Conservation (phyloP, 2,329 filamentous ascomycete species). For the Talaromyces sp. region DNA sequence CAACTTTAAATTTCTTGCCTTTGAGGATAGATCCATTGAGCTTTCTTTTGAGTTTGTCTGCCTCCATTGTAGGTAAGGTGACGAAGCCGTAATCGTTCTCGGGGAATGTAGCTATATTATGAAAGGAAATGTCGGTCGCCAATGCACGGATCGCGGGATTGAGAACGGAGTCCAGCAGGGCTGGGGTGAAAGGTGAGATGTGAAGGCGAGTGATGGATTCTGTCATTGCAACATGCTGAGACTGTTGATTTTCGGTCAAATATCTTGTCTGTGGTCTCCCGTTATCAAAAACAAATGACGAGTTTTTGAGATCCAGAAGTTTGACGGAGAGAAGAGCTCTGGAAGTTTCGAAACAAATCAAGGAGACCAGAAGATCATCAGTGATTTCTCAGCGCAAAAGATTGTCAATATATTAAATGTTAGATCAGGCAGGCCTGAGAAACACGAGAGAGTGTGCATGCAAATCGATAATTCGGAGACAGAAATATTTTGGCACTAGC, state of each 20-base stretch:
- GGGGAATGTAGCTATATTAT: conserved; percentile 79
- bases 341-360: too few species aligned
- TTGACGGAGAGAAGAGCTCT: background rate
- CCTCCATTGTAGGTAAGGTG: conserved; percentile 74
- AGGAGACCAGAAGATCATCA: too few species aligned
- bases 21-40: conserved; percentile 81
- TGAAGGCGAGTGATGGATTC: conserved; percentile 60
- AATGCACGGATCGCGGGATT: conserved; percentile 61
- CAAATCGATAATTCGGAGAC: background rate
- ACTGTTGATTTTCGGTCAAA: background rate
- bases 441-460: background rate
- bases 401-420: background rate
- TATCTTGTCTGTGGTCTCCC: background rate
- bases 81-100: conserved; percentile 89
- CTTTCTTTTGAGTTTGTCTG: conserved; percentile 87
- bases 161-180: conserved; percentile 68
- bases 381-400: too few species aligned
- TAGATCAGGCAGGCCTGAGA: background rate
- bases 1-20: conserved; percentile 78
- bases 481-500: conserved; percentile 9
- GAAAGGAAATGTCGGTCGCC: conserved; percentile 82
- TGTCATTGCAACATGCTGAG: conserved; percentile 30
- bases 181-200: conserved; percentile 78
- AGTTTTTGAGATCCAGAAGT: background rate
- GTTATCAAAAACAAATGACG: background rate